Evolutionary conservation across 352 stramenopile genomes (phyloP).

Genomic region (Sclerospora graminicola): DNA sequence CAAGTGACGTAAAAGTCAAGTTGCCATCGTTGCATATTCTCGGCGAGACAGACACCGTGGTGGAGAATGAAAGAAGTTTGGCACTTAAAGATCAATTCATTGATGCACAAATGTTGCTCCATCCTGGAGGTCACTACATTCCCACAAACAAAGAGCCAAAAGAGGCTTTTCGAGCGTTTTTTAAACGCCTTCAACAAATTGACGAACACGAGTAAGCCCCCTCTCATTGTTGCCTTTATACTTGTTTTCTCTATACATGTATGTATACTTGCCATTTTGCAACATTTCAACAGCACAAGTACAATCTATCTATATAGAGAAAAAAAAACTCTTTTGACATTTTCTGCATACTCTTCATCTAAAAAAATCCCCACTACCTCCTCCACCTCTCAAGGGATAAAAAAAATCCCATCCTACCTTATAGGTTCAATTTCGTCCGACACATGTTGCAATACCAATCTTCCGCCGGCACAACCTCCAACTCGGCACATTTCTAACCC

Average conservation of each 20-base stretch:
- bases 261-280: too few species aligned
- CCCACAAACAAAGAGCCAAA: conserved; percentile 79
- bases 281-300: too few species aligned
- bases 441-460: conserved; percentile 87
- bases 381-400: conserved; percentile 2
- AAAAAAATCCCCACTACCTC: too few species aligned
- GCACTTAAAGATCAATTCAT: conserved; percentile 43
- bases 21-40: conserved; percentile 77
- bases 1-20: conserved; percentile 29
- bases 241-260: too few species aligned
- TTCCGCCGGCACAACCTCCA: conserved; percentile 63
- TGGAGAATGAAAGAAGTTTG: conserved; percentile 45
- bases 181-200: conserved; percentile 34
- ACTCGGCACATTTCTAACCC: conserved; percentile 79
- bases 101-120: conserved; percentile 41
- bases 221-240: too few species aligned
- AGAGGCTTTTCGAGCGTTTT: conserved; percentile 57
- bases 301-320: too few species aligned
- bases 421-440: conserved; percentile 26
- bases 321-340: too few species aligned
- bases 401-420: too few species aligned
- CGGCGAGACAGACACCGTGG: conserved; percentile 63
- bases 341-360: too few species aligned
- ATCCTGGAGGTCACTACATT: conserved; percentile 77
- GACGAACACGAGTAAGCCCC: too few species aligned